These are phyloP conservation scores for Beta vulgaris DNA, from an alignment of 148 eudicot genomes.

Conservation along the genomic window DNA sequence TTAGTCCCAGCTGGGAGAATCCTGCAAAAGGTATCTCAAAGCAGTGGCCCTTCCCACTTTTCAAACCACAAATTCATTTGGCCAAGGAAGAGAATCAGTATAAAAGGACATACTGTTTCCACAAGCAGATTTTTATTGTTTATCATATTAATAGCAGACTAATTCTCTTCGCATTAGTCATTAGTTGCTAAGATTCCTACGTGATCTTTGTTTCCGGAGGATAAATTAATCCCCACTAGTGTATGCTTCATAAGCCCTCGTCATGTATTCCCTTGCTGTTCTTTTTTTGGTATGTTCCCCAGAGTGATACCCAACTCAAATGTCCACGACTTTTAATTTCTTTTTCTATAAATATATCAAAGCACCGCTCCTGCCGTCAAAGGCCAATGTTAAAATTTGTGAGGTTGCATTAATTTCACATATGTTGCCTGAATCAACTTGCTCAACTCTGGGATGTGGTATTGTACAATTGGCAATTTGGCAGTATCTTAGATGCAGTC, in stretches of 20 bases:
- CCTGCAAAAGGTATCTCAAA: constrained; percentile 27
- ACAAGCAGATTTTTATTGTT: constrained; percentile 12
- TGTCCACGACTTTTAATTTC: not conserved
- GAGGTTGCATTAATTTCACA: not conserved
- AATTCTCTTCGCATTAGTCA: constrained; percentile 5
- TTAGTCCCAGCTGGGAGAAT: constrained; percentile 47
- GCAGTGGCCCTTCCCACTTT: constrained; percentile 25
- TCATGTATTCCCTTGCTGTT: constrained; percentile 15
- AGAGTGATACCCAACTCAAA: not conserved
- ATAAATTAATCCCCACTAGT: constrained; percentile 12
- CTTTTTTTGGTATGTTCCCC: constrained; percentile 22
- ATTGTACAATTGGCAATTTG: not conserved
- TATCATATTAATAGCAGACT: constrained; percentile 18
- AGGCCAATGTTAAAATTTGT: not conserved
- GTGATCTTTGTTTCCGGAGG: constrained; percentile 4
- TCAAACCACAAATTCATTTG: constrained; percentile 34
- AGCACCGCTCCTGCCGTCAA: not conserved
- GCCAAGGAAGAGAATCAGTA: constrained; percentile 31
- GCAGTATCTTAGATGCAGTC: not conserved
- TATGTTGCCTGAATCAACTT: not conserved
- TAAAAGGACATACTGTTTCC: constrained; percentile 23
- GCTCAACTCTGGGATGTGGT: not conserved
- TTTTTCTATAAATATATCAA: not conserved
- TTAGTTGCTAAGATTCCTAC: constrained; percentile 25
- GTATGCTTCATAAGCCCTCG: constrained; percentile 18